phyloP scores from a whole-genome alignment of 495 filamentous ascomycete genomes.

The Tirmania nivea region DNA sequence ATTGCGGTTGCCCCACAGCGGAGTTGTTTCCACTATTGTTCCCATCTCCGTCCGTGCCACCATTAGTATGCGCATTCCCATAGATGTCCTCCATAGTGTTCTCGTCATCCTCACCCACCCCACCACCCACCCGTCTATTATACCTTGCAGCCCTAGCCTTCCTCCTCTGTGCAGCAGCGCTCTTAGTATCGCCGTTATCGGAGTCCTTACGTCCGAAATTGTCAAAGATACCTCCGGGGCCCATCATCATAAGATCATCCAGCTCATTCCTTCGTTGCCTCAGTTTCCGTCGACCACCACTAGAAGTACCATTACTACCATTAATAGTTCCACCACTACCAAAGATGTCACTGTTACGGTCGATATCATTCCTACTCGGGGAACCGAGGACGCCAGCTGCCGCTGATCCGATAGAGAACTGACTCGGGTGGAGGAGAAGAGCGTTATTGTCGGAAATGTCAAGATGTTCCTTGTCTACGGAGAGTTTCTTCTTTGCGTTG shows the following conservation, averaged over 20 bases:
- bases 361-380: background rate
- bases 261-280: background rate
- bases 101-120: background rate
- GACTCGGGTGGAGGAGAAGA: slow-evolving; percentile 72
- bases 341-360: background rate
- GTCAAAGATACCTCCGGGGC: background rate
- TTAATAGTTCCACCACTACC: background rate
- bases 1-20: background rate
- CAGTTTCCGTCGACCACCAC: background rate
- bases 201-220: background rate
- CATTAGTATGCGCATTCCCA: background rate
- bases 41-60: background rate
- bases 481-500: slow-evolving; percentile 49
- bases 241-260: background rate
- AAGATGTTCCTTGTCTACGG: slow-evolving; percentile 69
- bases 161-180: background rate
- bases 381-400: background rate
- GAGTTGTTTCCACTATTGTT: background rate
- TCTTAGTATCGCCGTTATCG: background rate
- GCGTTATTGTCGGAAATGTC: slow-evolving; percentile 79
- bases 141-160: background rate
- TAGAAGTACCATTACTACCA: background rate
- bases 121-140: background rate
- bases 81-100: background rate
- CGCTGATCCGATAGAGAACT: slow-evolving; percentile 48